phyloP scores from a whole-genome alignment of 257 asterid species.

The Verbascum thapsus region DNA sequence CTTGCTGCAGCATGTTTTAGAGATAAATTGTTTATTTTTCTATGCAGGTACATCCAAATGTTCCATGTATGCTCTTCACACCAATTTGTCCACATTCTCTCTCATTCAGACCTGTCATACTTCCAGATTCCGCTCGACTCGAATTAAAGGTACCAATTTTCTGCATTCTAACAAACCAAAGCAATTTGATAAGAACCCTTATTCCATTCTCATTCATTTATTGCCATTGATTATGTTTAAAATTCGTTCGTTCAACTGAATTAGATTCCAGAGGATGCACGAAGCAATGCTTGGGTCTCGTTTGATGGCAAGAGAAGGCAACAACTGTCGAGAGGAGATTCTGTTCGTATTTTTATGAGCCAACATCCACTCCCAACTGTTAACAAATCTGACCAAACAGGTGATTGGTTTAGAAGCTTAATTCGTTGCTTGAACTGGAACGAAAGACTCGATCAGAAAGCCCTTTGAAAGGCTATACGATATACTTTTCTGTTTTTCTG shows the following conservation, averaged over 20 bases:
- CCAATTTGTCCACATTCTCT: constrained; percentile 98
- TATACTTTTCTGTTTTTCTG: constrained; percentile 9
- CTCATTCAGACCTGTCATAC: constrained; percentile 97
- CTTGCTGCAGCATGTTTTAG: neutral
- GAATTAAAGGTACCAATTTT: constrained; percentile 75
- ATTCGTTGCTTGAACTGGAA: constrained; percentile 99
- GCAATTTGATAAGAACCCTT: neutral
- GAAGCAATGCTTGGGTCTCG: constrained; percentile 97
- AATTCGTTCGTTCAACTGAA: neutral
- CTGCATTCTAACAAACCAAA: constrained; percentile 10
- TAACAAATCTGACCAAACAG: constrained; percentile 88
- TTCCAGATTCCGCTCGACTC: constrained; percentile 95
- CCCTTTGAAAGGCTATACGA: constrained; percentile 50
- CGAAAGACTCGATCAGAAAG: constrained; percentile 93
- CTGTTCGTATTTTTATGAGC: constrained; percentile 89
- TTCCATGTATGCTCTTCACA: constrained; percentile 98
- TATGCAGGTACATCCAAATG: constrained; percentile 95
- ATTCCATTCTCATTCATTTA: neutral
- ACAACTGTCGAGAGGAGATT: constrained; percentile 88
- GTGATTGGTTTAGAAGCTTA: constrained; percentile 97
- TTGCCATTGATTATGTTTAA: neutral
- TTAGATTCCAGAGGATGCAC: constrained; percentile 90
- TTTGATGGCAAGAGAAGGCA: constrained; percentile 98
- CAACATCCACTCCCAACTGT: constrained; percentile 97
- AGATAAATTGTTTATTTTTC: constrained; percentile 16